Percentiles rank a stretch among this genome's conserved stretches.
These are phyloP conservation scores for Aspergillus olivimuriae DNA, from an alignment of 495 filamentous ascomycete genomes.

Conservation along the genomic window DNA sequence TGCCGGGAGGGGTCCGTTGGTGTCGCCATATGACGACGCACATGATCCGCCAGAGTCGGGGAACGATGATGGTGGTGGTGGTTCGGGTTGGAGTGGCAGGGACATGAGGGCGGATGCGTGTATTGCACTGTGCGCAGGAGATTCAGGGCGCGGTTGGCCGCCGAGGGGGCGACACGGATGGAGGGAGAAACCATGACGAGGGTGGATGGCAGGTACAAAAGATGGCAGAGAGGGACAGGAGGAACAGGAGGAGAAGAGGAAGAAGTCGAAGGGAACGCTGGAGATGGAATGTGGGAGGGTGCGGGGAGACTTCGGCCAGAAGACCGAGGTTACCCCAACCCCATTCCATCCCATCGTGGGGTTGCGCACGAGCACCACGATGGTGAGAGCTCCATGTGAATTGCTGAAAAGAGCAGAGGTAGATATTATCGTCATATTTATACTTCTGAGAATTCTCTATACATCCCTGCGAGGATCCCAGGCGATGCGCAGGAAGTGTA, in stretches of 20 bases:
- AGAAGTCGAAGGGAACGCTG: background rate
- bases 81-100: slow-evolving; percentile 82
- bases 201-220: background rate
- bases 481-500: no score
- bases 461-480: no score
- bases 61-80: slow-evolving; percentile 60
- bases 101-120: slow-evolving; percentile 82
- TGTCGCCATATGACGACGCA: slow-evolving; percentile 60
- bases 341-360: no score
- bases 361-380: no score
- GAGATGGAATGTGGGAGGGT: background rate
- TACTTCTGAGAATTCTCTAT: no score
- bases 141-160: slow-evolving; percentile 69
- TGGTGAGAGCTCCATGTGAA: no score
- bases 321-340: no score
- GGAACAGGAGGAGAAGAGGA: background rate
- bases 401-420: no score
- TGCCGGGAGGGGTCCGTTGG: slow-evolving; percentile 63
- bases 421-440: no score
- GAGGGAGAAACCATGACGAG: slow-evolving; percentile 41
- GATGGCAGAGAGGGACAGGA: background rate
- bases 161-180: slow-evolving; percentile 57
- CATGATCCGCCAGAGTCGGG: slow-evolving; percentile 46
- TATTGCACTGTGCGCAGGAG: slow-evolving; percentile 86
- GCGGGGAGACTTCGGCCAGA: no score